phyloP scores from a whole-genome alignment of 1,284 basidiomycete species.

The Malassezia dermatis region DNA sequence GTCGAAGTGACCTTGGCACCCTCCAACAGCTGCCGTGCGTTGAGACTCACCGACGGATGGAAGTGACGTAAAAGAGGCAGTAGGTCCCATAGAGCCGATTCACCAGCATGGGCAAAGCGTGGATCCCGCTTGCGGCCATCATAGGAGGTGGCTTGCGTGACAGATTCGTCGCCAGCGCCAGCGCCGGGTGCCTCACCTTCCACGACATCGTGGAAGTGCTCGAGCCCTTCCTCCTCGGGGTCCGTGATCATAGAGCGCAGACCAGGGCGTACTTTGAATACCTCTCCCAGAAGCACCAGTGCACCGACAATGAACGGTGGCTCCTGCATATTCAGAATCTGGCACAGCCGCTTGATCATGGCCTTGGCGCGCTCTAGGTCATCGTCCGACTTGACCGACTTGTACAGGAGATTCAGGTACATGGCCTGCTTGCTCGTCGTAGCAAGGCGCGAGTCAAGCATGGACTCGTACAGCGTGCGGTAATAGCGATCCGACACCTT shows the following conservation, averaged over 20 bases:
- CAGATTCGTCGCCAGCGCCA: slow-evolving; percentile 16
- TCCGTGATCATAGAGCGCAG: slow-evolving; percentile 60
- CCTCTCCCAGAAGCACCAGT: slow-evolving; percentile 56
- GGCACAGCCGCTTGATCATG: slow-evolving; percentile 75
- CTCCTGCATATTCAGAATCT: slow-evolving; percentile 66
- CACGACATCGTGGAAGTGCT: slow-evolving; percentile 52
- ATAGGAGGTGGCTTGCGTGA: slow-evolving; percentile 22
- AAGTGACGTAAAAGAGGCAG: slow-evolving; percentile 65
- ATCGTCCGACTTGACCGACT: slow-evolving; percentile 71
- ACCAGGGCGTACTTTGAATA: slow-evolving; percentile 65
- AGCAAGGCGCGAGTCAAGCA: slow-evolving; percentile 71
- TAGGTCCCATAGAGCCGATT: slow-evolving; percentile 51
- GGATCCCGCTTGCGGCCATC: slow-evolving; percentile 68
- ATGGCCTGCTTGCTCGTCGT: slow-evolving; percentile 87
- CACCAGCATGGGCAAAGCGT: slow-evolving; percentile 69
- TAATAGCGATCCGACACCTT: slow-evolving; percentile 63
- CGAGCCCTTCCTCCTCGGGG: slow-evolving; percentile 50
- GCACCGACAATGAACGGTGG: slow-evolving; percentile 85
- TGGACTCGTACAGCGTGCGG: slow-evolving; percentile 75
- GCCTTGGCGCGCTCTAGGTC: slow-evolving; percentile 63
- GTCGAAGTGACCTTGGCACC: slow-evolving; percentile 62
- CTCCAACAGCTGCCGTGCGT: slow-evolving; percentile 74
- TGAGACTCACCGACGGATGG: slow-evolving; percentile 80
- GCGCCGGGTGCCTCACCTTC: slow-evolving; percentile 24
- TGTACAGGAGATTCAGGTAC: slow-evolving; percentile 92